Evolutionary conservation across 176 grass and related monocot species (phyloP).

Genomic region (Olyra latifolia): DNA sequence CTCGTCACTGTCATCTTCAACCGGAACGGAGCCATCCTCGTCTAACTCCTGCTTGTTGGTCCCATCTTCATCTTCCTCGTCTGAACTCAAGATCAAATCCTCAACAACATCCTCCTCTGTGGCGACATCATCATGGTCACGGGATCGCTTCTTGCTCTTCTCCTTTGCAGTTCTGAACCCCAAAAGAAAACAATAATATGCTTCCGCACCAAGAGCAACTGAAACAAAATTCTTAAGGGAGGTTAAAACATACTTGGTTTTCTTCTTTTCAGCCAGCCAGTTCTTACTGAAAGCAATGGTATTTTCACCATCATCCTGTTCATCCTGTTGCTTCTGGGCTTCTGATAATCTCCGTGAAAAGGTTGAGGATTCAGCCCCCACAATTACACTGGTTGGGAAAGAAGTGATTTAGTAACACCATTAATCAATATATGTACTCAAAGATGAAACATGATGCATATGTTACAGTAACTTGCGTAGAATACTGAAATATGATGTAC

Average conservation of each 20-base stretch:
- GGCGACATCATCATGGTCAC: constrained; percentile 38
- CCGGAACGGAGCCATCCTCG: constrained; percentile 31
- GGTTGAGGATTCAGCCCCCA: constrained; percentile 71
- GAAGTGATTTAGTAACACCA: constrained; percentile 25
- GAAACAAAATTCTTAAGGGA: neutral
- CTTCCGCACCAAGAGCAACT: neutral
- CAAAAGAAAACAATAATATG: constrained; percentile 15
- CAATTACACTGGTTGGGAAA: constrained; percentile 58
- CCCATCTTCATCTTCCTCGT: constrained; percentile 56
- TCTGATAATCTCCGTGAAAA: constrained; percentile 65
- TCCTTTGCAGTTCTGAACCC: constrained; percentile 43
- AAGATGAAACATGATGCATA: neutral
- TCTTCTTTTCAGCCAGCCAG: constrained; percentile 87
- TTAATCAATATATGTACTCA: constrained; percentile 20
- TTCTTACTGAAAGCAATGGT: constrained; percentile 73
- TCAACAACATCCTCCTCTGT: constrained; percentile 75
- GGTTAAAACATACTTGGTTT: constrained; percentile 50
- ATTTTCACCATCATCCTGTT: constrained; percentile 54
- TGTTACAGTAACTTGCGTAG: neutral
- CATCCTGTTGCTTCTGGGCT: constrained; percentile 51
- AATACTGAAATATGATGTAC: constrained; percentile 10
- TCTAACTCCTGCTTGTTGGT: neutral
- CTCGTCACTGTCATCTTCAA: constrained; percentile 57
- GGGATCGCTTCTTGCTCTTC: constrained; percentile 65
- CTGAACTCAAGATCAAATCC: constrained; percentile 87